Percentiles rank a stretch among this genome's conserved stretches.
These are phyloP conservation scores for Hymenoscyphus linearis DNA, from an alignment of 2,329 filamentous ascomycete species.

Conservation along the genomic window DNA sequence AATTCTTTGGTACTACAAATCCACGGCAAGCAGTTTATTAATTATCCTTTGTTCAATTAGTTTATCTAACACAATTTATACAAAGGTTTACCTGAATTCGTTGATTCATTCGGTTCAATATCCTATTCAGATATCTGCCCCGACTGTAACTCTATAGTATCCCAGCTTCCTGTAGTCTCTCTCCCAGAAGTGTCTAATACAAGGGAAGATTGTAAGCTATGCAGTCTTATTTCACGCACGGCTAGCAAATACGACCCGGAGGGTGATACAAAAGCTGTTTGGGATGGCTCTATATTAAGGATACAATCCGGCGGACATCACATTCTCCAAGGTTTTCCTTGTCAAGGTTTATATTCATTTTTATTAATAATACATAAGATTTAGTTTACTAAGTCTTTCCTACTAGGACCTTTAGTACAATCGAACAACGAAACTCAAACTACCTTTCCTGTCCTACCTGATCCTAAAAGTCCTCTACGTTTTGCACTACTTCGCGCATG, in stretches of 20 bases:
- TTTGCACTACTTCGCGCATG: constrained; percentile 6
- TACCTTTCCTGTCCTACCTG: neutral
- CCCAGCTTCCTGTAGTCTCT: neutral
- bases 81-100: neutral
- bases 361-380: neutral
- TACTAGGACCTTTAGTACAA: neutral
- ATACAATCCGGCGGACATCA: neutral
- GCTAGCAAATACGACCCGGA: neutral
- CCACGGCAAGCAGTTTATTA: neutral
- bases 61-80: neutral
- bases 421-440: constrained; percentile 1
- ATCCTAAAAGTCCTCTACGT: neutral
- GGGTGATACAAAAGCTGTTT: neutral
- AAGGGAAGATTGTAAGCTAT: neutral
- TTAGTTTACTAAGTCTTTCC: neutral
- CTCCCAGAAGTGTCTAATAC: neutral
- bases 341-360: neutral
- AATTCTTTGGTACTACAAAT: neutral
- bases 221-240: neutral
- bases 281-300: neutral
- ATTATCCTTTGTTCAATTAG: neutral
- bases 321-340: neutral
- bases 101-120: neutral
- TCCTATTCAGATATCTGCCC: neutral
- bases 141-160: neutral